A percentile compares a stretch with the other conserved stretches of the same genome.
Evolutionary conservation across 2,329 filamentous ascomycete species (phyloP).

Genomic region (Colletotrichum sansevieriae): DNA sequence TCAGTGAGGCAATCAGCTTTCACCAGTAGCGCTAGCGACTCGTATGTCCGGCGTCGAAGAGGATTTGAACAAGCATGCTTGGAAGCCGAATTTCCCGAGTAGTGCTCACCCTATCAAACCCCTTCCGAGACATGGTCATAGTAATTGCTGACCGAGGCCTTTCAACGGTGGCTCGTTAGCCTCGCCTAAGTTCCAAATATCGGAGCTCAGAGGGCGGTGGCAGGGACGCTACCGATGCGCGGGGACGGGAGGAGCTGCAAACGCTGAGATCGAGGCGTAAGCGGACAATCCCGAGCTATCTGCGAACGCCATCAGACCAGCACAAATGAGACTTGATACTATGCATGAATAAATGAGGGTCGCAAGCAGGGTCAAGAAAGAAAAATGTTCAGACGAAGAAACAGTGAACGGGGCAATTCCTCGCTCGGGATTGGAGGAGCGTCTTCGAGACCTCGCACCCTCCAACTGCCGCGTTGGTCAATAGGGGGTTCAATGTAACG

Average conservation of each 20-base stretch:
- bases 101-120: conserved; percentile 44
- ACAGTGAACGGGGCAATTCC: conserved; percentile 8
- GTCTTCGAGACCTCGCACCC: background rate
- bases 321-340: background rate
- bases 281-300: conserved; percentile 26
- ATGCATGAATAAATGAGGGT: conserved; percentile 24
- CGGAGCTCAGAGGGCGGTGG: conserved; percentile 11
- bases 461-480: conserved; percentile 16
- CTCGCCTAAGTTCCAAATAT: background rate
- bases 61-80: background rate
- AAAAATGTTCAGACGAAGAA: conserved; percentile 15
- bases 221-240: conserved; percentile 7
- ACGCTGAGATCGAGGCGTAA: conserved; percentile 10
- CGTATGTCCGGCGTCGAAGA: background rate
- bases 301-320: conserved; percentile 22
- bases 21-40: too few species aligned
- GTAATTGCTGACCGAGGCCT: background rate
- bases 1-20: background rate
- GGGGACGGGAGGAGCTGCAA: conserved; percentile 44
- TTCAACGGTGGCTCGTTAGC: conserved; percentile 1
- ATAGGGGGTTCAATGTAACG: conserved; percentile 4
- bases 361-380: background rate
- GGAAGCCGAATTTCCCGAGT: background rate
- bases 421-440: background rate
- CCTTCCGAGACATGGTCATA: background rate